Evolutionary conservation across 495 filamentous ascomycete genomes (phyloP).

Genomic region (Hypoxylon rickii): DNA sequence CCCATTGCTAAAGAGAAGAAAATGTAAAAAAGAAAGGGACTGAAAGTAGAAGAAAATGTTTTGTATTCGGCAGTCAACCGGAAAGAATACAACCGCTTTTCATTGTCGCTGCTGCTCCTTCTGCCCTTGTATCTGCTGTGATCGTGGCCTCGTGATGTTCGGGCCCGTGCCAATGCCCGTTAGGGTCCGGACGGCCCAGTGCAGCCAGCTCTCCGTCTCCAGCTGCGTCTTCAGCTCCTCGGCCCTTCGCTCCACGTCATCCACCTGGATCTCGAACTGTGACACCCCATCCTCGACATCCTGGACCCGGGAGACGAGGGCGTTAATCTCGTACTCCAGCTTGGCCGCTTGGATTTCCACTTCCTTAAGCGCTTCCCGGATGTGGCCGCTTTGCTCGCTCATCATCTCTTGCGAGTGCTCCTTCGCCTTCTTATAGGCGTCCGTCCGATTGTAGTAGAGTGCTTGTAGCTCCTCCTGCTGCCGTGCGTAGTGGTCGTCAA

Average conservation of each 20-base stretch:
- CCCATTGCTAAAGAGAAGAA: too few species aligned
- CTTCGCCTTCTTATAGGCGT: constrained; percentile 66
- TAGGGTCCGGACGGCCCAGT: constrained; percentile 62
- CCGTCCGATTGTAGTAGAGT: constrained; percentile 68
- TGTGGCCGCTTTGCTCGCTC: constrained; percentile 63
- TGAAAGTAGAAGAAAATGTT: background rate
- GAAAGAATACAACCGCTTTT: background rate
- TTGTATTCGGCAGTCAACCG: background rate
- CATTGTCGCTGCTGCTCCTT: background rate
- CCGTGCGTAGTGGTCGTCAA: constrained; percentile 63
- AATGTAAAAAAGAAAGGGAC: background rate
- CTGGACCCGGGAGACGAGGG: constrained; percentile 77
- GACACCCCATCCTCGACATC: constrained; percentile 84
- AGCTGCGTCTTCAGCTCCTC: constrained; percentile 69
- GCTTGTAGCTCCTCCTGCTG: constrained; percentile 69
- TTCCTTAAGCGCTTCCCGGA: constrained; percentile 78
- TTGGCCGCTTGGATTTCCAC: constrained; percentile 83
- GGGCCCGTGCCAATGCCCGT: constrained; percentile 64
- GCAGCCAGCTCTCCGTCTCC: constrained; percentile 64
- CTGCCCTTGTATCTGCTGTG: background rate
- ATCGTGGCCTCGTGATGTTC: constrained; percentile 50
- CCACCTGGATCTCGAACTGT: constrained; percentile 82
- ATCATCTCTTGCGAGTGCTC: constrained; percentile 69
- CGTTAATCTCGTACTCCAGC: constrained; percentile 91
- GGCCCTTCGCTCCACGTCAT: constrained; percentile 74